Evolutionary conservation across 1,284 basidiomycete species (phyloP).

Genomic region (Pterulicium gracile): DNA sequence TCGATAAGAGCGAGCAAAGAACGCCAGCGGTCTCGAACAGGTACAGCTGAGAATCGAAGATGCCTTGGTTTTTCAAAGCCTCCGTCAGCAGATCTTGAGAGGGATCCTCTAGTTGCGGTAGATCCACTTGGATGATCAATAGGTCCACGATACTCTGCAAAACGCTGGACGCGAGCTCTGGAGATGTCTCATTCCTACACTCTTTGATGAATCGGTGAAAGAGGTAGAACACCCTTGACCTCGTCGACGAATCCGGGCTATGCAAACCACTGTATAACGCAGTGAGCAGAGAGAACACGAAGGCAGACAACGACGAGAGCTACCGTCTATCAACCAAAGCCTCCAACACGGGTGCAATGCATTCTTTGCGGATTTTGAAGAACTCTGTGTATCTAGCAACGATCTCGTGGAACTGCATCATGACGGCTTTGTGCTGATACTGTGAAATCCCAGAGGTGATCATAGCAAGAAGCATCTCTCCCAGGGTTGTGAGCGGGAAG

Average conservation of each 20-base stretch:
- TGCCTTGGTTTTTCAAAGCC: conserved; percentile 60
- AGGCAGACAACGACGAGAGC: conserved; percentile 14
- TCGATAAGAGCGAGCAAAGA: conserved; percentile 70
- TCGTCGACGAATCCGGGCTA: conserved; percentile 60
- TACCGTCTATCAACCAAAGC: conserved; percentile 82
- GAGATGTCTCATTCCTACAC: conserved; percentile 68
- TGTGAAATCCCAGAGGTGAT: conserved; percentile 76
- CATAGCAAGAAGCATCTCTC: conserved; percentile 81
- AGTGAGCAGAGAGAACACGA: conserved; percentile 1
- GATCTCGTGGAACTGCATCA: conserved; percentile 91
- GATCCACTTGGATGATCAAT: conserved; percentile 50
- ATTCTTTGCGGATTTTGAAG: conserved; percentile 86
- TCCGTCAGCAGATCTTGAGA: conserved; percentile 68
- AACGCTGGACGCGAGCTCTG: conserved; percentile 61
- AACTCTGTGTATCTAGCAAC: conserved; percentile 90
- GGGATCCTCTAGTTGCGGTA: conserved; percentile 57
- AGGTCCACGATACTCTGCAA: conserved; percentile 69
- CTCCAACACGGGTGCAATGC: conserved; percentile 78
- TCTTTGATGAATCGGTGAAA: conserved; percentile 93
- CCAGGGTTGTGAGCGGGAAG: conserved; percentile 83
- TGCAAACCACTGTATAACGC: conserved; percentile 71
- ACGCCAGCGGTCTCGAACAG: conserved; percentile 90
- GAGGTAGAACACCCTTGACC: conserved; percentile 83
- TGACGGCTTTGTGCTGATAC: conserved; percentile 84
- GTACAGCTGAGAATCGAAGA: conserved; percentile 89